Conservation (phyloP, 2,329 filamentous ascomycete genomes). For the Sporothrix variecibatus region DNA sequence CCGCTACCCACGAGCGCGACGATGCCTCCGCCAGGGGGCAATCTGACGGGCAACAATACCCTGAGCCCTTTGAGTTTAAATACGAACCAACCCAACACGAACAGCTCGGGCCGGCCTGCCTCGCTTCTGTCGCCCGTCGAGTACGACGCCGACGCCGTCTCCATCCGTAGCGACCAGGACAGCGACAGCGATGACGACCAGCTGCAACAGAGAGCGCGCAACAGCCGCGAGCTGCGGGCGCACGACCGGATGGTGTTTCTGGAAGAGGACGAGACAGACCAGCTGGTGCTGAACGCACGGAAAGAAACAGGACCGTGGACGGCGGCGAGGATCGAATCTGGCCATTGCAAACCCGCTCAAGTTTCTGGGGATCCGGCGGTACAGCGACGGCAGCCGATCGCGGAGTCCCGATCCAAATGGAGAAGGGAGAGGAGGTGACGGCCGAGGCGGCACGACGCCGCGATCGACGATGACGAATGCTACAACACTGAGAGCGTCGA, state of each 20-base stretch:
- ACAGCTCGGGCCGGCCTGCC: not conserved
- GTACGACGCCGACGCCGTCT: conserved; percentile 70
- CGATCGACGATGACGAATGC: conserved; percentile 2
- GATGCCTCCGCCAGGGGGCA: conserved; percentile 3
- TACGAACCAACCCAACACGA: not conserved
- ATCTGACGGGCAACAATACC: not conserved
- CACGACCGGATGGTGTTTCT: conserved; percentile 71
- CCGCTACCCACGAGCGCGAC: not conserved
- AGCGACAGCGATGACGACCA: conserved; percentile 77
- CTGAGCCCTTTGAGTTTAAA: not conserved
- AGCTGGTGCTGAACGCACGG: conserved; percentile 57
- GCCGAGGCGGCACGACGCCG: conserved; percentile 7
- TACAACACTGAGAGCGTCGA: conserved; percentile 44
- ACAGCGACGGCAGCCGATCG: conserved; percentile 39
- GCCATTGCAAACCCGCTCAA: conserved; percentile 52
- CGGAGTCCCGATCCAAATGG: conserved; percentile 12
- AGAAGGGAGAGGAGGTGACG: too few species aligned
- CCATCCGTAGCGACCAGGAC: conserved; percentile 70
- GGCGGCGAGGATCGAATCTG: conserved; percentile 49
- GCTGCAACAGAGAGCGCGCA: conserved; percentile 64
- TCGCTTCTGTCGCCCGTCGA: conserved; percentile 63
- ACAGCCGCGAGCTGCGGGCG: conserved; percentile 67
- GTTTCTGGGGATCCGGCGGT: conserved; percentile 42
- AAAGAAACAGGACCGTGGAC: conserved; percentile 54
- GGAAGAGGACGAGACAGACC: conserved; percentile 73